phyloP scores from a whole-genome alignment of 176 grass and related monocot species.

The Avena atlantica region DNA sequence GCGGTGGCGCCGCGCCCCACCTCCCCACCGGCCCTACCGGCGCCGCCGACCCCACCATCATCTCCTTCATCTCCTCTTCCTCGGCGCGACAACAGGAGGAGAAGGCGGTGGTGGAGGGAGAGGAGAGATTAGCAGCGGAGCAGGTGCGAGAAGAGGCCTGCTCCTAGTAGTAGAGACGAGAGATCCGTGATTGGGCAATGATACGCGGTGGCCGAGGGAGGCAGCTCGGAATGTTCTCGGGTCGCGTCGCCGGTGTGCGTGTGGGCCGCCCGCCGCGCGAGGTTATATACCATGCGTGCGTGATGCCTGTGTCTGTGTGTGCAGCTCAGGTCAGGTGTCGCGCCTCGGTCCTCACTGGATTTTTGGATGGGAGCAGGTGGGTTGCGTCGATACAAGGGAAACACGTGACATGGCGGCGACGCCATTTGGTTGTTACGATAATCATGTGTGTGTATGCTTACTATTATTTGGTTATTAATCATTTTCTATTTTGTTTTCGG shows the following conservation, averaged over 20 bases:
- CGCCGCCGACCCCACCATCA: conserved; percentile 56
- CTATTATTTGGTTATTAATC: no score
- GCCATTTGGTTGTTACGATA: conserved; percentile 24
- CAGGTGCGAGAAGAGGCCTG: neutral
- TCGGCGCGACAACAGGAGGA: conserved; percentile 16
- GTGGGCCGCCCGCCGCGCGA: neutral
- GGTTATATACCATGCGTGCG: conserved; percentile 44
- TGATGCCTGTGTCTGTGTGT: neutral
- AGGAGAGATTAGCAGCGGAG: neutral
- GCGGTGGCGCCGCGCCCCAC: conserved; percentile 79
- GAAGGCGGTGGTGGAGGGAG: neutral
- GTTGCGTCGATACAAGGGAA: neutral
- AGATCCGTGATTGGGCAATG: conserved; percentile 66
- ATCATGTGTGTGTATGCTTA: neutral
- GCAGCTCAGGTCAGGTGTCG: neutral
- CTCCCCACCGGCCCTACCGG: conserved; percentile 53
- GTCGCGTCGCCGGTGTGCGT: conserved; percentile 48
- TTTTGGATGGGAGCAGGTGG: conserved; percentile 42
- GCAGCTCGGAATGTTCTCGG: conserved; percentile 50
- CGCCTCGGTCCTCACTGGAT: conserved; percentile 12
- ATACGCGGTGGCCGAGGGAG: conserved; percentile 34
- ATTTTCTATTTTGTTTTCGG: no score
- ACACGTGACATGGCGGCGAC: neutral
- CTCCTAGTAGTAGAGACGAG: conserved; percentile 2
- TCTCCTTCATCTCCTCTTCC: conserved; percentile 53